Evolutionary conservation across 1,284 basidiomycete species (phyloP).

Genomic region (Ceratobasidium sp.): DNA sequence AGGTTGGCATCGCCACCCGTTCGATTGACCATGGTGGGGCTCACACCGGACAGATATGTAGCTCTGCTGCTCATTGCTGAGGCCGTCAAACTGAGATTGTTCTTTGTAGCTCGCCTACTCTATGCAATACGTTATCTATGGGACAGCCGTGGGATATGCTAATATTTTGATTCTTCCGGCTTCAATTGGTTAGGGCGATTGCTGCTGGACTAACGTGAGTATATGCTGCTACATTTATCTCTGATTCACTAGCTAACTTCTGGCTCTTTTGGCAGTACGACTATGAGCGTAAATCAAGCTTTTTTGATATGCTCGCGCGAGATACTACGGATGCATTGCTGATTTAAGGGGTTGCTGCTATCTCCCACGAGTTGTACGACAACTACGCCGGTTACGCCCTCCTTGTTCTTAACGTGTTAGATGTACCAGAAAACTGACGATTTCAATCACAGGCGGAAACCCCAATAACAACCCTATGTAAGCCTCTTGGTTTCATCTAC

Average conservation of each 20-base stretch:
- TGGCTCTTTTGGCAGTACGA: neutral
- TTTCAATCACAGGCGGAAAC: constrained; percentile 6
- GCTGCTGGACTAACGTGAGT: constrained; percentile 39
- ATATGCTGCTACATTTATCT: too few relatives aligned
- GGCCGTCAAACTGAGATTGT: neutral
- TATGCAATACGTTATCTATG: neutral
- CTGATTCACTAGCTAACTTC: neutral
- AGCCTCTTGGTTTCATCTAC: neutral
- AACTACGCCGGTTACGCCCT: constrained; percentile 32
- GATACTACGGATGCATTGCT: neutral
- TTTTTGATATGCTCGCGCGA: neutral
- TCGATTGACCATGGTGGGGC: constrained; percentile 24
- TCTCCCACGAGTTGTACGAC: constrained; percentile 40
- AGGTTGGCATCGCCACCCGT: constrained; percentile 14
- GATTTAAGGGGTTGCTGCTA: constrained; percentile 27
- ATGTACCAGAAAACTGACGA: neutral
- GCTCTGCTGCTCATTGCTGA: neutral
- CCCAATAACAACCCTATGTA: constrained; percentile 40
- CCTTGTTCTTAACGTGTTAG: too few relatives aligned
- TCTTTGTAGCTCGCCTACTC: constrained; percentile 31
- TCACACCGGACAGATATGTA: constrained; percentile 38
- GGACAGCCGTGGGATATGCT: neutral
- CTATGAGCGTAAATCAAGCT: constrained; percentile 4
- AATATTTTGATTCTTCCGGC: neutral
- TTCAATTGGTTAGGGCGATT: constrained; percentile 26